Percentiles rank a stretch among this genome's conserved stretches.
These are phyloP conservation scores for Nigrograna mackinnonii DNA, from an alignment of 2,329 filamentous ascomycete genomes.

Conservation along the genomic window DNA sequence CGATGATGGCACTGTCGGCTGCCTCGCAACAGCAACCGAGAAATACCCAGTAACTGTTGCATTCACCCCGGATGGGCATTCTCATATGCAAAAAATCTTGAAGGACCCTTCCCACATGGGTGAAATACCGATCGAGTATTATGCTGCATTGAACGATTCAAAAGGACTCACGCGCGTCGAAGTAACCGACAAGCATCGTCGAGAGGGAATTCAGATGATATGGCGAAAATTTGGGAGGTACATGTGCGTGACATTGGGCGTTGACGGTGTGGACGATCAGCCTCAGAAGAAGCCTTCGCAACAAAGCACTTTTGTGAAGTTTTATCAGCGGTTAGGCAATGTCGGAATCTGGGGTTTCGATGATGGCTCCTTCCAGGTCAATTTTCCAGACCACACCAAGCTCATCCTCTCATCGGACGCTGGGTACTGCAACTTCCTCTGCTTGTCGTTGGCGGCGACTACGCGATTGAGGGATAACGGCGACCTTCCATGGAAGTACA, in stretches of 20 bases:
- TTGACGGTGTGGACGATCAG: conserved; percentile 48
- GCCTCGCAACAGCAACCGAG: conserved; percentile 55
- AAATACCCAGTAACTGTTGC: conserved; percentile 68
- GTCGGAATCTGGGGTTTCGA: conserved; percentile 82
- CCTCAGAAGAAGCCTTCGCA: conserved; percentile 50
- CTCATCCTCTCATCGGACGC: conserved; percentile 76
- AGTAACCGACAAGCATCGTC: conserved; percentile 63
- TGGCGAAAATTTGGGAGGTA: conserved; percentile 74
- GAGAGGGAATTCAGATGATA: conserved; percentile 59
- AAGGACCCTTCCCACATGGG: conserved; percentile 53
- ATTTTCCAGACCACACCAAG: conserved; percentile 88
- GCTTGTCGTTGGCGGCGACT: conserved; percentile 72
- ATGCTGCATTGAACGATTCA: conserved; percentile 68
- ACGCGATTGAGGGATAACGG: conserved; percentile 66
- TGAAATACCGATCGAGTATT: conserved; percentile 65
- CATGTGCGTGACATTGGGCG: conserved; percentile 55
- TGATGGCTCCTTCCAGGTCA: conserved; percentile 79
- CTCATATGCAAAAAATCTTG: conserved; percentile 71
- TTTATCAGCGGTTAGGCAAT: conserved; percentile 80
- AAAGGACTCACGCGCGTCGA: conserved; percentile 66
- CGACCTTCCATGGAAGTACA: conserved; percentile 64
- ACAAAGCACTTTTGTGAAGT: conserved; percentile 66
- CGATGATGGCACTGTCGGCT: conserved; percentile 79
- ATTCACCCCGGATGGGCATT: conserved; percentile 71
- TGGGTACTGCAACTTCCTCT: conserved; percentile 78